Base-by-base conservation (phyloP, 2,329 filamentous ascomycete genomes). In the Colletotrichum coccodes region DNA sequence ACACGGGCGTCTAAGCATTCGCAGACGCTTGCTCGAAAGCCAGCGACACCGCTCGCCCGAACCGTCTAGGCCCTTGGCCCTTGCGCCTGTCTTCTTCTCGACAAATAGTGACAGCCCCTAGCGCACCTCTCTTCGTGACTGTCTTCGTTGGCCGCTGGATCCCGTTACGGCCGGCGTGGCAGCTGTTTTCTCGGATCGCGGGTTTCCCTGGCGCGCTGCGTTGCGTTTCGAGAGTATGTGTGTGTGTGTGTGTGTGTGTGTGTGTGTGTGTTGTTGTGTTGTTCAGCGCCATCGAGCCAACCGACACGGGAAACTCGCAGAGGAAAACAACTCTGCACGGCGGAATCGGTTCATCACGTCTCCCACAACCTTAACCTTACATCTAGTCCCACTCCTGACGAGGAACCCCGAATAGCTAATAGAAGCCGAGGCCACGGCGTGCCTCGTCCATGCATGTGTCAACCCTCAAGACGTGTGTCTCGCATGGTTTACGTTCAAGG, bases 321-420 rank as follows among this genome's bases (percentile, higher is more conserved):
- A 38, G 8, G 36, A 7, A 46, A 46, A n/a, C 21, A 18, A 8
- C 59, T 12, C 26, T 53, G 34, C 47, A 38, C 47, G 47, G 47
- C 59, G 26, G 26, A 9, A 26, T 34, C 23, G 12, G 44, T 60
- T 60, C 46, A 28, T 60, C 58, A 46, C 34, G 34, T 53, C 59
- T 53, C 28, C 21, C 16, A 26, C 47, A 61, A 53, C 59, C 59
- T 61, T 53, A 61, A 61, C 59, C 47, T 61, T 53, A 42, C 36
- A n/a, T n/a, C n/a, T n/a, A n/a, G n/a, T n/a, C n/a, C n/a, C n/a
- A n/a, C n/a, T n/a, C n/a, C n/a, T n/a, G n/a, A 3, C 18, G 21
- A 21, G 6, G 6, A 3, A 30, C 30, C 7, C 9, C 26, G 8
- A 26, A 8, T n/a, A 7, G 5, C 14, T 6, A 3, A n/a, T n/a